Evolutionary conservation across 768 basidiomycete species (phyloP).

Genomic region (Boletales sp.): DNA sequence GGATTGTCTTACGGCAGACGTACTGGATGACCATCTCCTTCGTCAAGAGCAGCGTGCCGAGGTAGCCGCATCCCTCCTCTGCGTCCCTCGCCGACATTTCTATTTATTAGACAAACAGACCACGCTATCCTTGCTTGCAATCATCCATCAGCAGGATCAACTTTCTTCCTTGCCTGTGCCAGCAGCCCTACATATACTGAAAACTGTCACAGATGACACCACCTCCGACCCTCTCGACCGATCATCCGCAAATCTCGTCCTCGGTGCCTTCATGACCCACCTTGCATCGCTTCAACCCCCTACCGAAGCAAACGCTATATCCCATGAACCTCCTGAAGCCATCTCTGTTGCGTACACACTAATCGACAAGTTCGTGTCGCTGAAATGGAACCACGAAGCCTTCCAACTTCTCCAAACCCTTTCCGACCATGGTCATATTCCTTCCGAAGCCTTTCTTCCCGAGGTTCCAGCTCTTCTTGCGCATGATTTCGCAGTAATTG

Average conservation of each 20-base stretch:
- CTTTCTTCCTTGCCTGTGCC: slow-evolving; percentile 7
- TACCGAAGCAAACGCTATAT: slow-evolving; percentile 25
- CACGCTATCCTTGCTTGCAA: slow-evolving; percentile 20
- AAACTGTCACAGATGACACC: slow-evolving; percentile 18
- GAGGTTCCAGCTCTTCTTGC: slow-evolving; percentile 30
- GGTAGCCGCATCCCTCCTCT: slow-evolving; percentile 27
- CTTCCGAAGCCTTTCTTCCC: slow-evolving; percentile 42
- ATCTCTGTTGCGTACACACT: slow-evolving; percentile 41
- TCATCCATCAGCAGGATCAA: slow-evolving; percentile 14
- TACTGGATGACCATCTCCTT: slow-evolving; percentile 30
- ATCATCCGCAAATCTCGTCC: slow-evolving; percentile 24
- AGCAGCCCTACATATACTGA: slow-evolving; percentile 18
- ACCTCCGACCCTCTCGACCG: slow-evolving; percentile 15
- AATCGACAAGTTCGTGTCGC: slow-evolving; percentile 38
- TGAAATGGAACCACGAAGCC: slow-evolving; percentile 34
- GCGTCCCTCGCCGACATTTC: slow-evolving; percentile 16
- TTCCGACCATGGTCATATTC: slow-evolving; percentile 41
- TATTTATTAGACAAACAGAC: slow-evolving; percentile 20
- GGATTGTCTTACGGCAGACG: slow-evolving; percentile 40
- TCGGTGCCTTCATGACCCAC: slow-evolving; percentile 30
- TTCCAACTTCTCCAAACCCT: slow-evolving; percentile 49
- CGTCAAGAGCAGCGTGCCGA: slow-evolving; percentile 16
- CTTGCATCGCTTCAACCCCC: slow-evolving; percentile 25
- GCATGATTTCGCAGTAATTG: slow-evolving; percentile 43
- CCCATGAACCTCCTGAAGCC: slow-evolving; percentile 36